Base-by-base conservation (phyloP, 2,329 filamentous ascomycete species). In the Coniochaeta pulveracea region DNA sequence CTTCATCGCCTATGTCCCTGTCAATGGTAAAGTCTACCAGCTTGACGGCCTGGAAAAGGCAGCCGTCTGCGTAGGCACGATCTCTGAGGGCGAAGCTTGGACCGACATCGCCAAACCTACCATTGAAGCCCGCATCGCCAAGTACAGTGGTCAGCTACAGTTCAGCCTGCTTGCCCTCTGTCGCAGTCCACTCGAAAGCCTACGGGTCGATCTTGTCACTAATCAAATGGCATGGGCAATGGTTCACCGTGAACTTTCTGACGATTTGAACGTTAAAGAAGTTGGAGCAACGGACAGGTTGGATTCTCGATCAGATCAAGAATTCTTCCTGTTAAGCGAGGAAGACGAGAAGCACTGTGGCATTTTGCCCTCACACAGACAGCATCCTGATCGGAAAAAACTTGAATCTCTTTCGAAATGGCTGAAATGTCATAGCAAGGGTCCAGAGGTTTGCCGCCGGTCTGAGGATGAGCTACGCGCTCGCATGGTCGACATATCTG, bases 1-100 rank as follows among this genome's bases (percentile, higher is more conserved):
- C 50, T 96, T 91, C 54, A 80, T 93, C 41, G 88, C 86, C 6
- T 94, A 89, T 49, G 76, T 95, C 19, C 84, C 85, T 3, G 70
- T 76, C 10, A 65, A 70, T n/a, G 77, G 73, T 3, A 63, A 73
- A 36, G 71, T 94, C 10, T 95, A 85, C 85, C 84, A 88, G 51
- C 73, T 96, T 5, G 89, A 96, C 54, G 89, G 89, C 4, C 62
- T 95, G 15, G 76, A 88, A 51, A 63, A 63, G 26, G 73, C 77
- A 41, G 89, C 85, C 3, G 68, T 75, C 21, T 69, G 65, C 36
- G 61, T 86, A 36, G 79, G 78, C 57, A 52, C 36, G 40, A 18
- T 58, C 66, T 40, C 47, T 10, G 36, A 46, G 5, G 52, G 59
- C 5, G 52, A 58, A 5, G 66, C 79, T 45, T 94, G 86, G 86